Base-by-base conservation (phyloP, 768 basidiomycete species). In the Albatrellus ellisii region DNA sequence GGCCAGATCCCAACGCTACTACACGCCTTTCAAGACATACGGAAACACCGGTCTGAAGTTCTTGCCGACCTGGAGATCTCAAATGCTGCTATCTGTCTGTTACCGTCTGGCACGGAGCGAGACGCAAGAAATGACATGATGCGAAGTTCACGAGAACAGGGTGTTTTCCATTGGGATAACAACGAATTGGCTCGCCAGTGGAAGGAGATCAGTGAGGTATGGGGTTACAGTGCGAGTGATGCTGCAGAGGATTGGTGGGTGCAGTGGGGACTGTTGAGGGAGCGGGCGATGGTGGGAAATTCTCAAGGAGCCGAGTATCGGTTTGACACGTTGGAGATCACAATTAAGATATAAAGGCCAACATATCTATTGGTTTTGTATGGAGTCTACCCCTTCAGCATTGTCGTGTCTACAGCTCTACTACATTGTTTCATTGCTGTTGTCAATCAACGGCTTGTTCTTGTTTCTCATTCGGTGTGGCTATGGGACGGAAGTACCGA, bases 21-120 rank as follows among this genome's bases (percentile, higher is more conserved):
- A 2, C 55, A 57, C 36, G 63, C 60, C 1, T 63, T 57, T 46
- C 55, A 60, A 39, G 60, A 61, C 33, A 43, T 60, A 20, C 57
- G 61, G 9, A 27, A 41, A 29, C 21, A 15, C 15, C 43, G 49
- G 28, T n/a, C 38, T 7, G 35, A 48, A 20, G 25, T 45, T 21
- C 43, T 51, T 11, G 33, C 42, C 28, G 25, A 26, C 8, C 15
- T 43, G 4, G 47, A 51, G 31, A 3, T 35, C 9, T 12, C 6
- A 24, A 29, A 12, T 32, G 27, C 49, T 22, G 4, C 25, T 7
- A 43, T 37, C 36, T 10, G 26, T 11, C 46, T 42, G 47, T 43
- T 43, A 21, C 44, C 49, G 36, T 42, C 47, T 9, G 49, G 49
- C 14, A 44, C 44, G 14, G 47, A 45, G 33, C 41, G 36, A n/a